These are phyloP conservation scores for Paraleonurus japonicus DNA, from an alignment of 257 asterid genomes.

Conservation along the genomic window DNA sequence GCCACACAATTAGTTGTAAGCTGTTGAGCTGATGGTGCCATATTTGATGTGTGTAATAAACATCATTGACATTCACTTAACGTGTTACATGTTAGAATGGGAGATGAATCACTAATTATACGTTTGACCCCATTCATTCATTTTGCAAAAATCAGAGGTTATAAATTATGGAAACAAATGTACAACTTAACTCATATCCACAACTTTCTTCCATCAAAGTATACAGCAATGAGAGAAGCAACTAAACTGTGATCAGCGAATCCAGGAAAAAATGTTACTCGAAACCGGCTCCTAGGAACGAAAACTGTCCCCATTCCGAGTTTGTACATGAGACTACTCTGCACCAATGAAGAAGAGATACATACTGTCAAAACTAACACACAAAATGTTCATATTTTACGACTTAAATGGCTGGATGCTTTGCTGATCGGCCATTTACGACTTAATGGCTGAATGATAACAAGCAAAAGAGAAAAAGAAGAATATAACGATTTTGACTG, in stretches of 20 bases:
- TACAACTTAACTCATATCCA: conserved; percentile 55
- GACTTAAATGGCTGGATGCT: too few species aligned
- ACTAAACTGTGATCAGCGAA: conserved; percentile 49
- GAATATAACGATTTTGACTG: too few species aligned
- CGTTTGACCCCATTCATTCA: not conserved
- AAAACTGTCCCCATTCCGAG: conserved; percentile 61
- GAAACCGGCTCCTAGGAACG: conserved; percentile 73
- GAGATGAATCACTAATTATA: not conserved
- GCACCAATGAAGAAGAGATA: conserved; percentile 34
- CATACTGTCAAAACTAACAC: not conserved
- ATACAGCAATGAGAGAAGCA: conserved; percentile 61
- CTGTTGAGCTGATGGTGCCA: not conserved
- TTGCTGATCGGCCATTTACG: too few species aligned
- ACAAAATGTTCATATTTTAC: too few species aligned
- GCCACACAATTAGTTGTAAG: not conserved
- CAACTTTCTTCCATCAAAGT: conserved; percentile 70
- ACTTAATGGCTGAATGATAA: not conserved
- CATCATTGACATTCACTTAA: not conserved
- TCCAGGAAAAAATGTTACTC: conserved; percentile 85
- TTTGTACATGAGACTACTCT: conserved; percentile 89
- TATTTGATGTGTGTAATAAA: too few species aligned
- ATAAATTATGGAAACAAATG: not conserved
- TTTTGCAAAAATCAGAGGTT: conserved; percentile 4
- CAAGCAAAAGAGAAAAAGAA: not conserved
- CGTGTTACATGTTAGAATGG: not conserved